A percentile compares a stretch with the other conserved stretches of the same genome.
phyloP scores from a whole-genome alignment of 805 yeast species.

The Hanseniaspora pseudoguilliermondii region DNA sequence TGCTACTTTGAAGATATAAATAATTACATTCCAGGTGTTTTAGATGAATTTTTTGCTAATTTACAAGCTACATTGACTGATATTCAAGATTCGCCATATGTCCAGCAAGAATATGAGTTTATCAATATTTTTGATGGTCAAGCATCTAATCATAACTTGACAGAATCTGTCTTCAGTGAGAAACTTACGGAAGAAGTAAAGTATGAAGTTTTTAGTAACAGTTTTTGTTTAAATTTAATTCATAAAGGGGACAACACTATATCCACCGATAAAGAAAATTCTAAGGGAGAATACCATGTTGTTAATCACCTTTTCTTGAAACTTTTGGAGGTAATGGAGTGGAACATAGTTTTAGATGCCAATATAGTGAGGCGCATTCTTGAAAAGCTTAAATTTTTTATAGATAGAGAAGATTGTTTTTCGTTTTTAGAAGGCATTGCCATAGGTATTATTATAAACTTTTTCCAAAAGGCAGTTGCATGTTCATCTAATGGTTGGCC shows the following conservation, averaged over 20 bases:
- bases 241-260: not conserved
- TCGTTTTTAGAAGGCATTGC: not conserved
- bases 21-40: slow-evolving; percentile 7
- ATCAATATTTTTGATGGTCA: slow-evolving; percentile 9
- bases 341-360: not conserved
- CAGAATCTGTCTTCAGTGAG: not conserved
- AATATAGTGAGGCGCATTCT: not conserved
- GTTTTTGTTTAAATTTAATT: not conserved
- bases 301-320: not conserved
- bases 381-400: not conserved
- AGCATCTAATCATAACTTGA: not conserved
- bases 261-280: not conserved
- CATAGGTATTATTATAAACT: not conserved
- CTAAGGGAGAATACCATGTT: not conserved
- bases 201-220: not conserved
- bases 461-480: not conserved
- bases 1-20: slow-evolving; percentile 10
- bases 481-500: not conserved
- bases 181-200: not conserved
- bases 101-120: slow-evolving; percentile 2
- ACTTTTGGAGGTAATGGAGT: not conserved
- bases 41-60: slow-evolving; percentile 3
- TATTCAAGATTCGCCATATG: not conserved
- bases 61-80: not conserved
- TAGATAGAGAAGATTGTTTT: not conserved